These are phyloP conservation scores for Talaromyces sp. DNA, from an alignment of 2,329 filamentous ascomycete genomes.

Conservation along the genomic window DNA sequence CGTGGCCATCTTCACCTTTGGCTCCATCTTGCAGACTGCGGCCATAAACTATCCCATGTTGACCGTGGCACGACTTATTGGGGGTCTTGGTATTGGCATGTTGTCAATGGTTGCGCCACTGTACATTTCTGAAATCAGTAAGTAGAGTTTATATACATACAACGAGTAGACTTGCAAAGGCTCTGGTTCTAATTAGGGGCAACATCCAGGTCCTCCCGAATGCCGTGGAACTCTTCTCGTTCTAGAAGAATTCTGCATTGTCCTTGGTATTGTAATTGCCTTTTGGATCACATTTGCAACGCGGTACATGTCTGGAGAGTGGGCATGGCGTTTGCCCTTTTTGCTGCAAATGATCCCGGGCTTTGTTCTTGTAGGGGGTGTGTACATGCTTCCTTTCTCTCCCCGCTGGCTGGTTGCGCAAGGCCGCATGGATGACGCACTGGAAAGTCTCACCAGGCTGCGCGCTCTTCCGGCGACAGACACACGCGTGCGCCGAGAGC, in stretches of 20 bases:
- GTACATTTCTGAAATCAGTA: conserved; percentile 42
- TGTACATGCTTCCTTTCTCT: conserved; percentile 48
- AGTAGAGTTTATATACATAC: background rate
- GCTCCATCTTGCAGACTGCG: conserved; percentile 48
- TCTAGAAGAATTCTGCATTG: conserved; percentile 38
- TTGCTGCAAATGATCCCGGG: conserved; percentile 42
- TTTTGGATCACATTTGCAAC: conserved; percentile 42
- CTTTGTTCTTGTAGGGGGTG: conserved; percentile 30
- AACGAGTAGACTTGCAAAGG: background rate
- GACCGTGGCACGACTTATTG: conserved; percentile 20
- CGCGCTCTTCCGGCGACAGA: conserved; percentile 47
- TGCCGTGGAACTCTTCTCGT: conserved; percentile 44
- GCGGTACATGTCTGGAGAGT: conserved; percentile 39
- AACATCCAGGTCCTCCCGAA: conserved; percentile 31
- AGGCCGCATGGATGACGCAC: conserved; percentile 44
- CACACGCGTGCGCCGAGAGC: conserved; percentile 47
- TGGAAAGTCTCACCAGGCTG: conserved; percentile 44
- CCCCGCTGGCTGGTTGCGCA: conserved; percentile 50
- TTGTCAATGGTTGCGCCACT: conserved; percentile 37
- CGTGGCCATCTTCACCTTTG: conserved; percentile 48
- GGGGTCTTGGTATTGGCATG: conserved; percentile 9
- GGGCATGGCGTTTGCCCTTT: conserved; percentile 46
- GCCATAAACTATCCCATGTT: conserved; percentile 49
- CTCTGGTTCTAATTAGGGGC: background rate
- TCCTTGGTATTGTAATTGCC: conserved; percentile 36